Evolutionary conservation across 768 basidiomycete genomes (phyloP).

Genomic region (Mycena polygramma): DNA sequence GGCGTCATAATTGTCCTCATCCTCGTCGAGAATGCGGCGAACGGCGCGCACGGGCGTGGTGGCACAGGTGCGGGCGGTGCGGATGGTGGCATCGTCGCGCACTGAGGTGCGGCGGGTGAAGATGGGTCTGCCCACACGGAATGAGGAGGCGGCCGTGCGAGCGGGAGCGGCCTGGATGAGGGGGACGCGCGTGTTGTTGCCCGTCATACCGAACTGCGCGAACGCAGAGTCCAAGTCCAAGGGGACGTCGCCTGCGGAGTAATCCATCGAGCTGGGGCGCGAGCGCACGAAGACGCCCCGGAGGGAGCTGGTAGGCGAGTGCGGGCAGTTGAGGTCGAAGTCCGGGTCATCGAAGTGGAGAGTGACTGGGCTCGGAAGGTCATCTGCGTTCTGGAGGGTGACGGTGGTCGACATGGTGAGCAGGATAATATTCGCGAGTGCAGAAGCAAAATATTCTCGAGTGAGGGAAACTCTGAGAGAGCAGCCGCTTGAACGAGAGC

Average conservation of each 20-base stretch:
- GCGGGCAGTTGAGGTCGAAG: slow-evolving; percentile 12
- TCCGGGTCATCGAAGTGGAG: slow-evolving; percentile 23
- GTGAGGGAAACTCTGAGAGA: not conserved
- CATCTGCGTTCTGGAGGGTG: slow-evolving; percentile 8
- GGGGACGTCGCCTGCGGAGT: not conserved
- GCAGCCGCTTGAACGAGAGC: not conserved
- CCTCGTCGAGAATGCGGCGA: slow-evolving; percentile 10
- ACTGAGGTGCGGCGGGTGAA: not conserved
- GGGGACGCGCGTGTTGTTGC: slow-evolving; percentile 5
- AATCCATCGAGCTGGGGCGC: slow-evolving; percentile 18
- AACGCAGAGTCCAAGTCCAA: not conserved
- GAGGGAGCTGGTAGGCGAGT: slow-evolving; percentile 29
- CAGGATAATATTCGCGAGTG: not conserved
- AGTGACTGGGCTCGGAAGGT: slow-evolving; percentile 22
- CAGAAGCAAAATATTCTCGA: not conserved
- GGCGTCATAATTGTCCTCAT: slow-evolving; percentile 1
- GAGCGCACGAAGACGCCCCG: slow-evolving; percentile 27
- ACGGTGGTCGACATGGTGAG: not conserved
- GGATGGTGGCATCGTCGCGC: slow-evolving; percentile 10
- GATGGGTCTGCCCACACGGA: too few relatives aligned
- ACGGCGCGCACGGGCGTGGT: slow-evolving; percentile 11
- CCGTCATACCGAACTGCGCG: slow-evolving; percentile 20
- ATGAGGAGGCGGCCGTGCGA: not conserved
- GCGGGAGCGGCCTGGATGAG: slow-evolving; percentile 12
- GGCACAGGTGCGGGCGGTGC: not conserved